Evolutionary conservation across 768 basidiomycete species (phyloP), one percentile per base, ranked within the genome.

Genomic region (Cytidiella melzeri): DNA sequence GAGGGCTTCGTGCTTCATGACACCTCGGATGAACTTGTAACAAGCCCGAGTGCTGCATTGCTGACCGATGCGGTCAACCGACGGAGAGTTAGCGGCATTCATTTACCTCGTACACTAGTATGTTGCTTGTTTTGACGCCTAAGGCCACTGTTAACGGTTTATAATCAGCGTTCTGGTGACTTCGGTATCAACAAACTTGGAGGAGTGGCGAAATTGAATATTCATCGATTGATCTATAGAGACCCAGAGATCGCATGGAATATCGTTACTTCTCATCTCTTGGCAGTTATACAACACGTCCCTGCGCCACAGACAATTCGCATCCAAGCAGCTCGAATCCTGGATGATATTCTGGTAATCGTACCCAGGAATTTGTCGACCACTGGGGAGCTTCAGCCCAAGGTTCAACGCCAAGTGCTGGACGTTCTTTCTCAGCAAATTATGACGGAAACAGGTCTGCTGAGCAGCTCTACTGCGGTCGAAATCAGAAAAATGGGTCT

Each of bases 101-200:
- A 88, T 62, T 72, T 92, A 15, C 84, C 87, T 0, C 79, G 82
- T 43, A 85, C 85, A 2, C 67, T 88, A 69, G 88, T 90, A 54
- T 59, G 86, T 70, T n/a, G n/a, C n/a, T n/a, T n/a, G 7, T 34
- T 27, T 13, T 26, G 49, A 28, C 39, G 52, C 23, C 23, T 51
- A 41, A 48, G 4, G 34, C 5, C 19, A 12, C 13, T 12, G 9
- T 9, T 44, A 23, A 50, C 47, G 27, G 41, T 15, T 1, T 24
- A 25, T n/a, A 55, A 42, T 20, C 51, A 92, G 88, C 78, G 87
- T n/a, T 77, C 87, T 0, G 90, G 89, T 0, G 95, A 99, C 55
- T 98, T 96, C 69, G 90, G 92, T n/a, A 84, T 97, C 49, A 79
- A 79, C 51, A 91, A 90, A 61, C 70, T 97, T 20, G 87, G 92